Conservation (phyloP, 176 grass and related monocot genomes). For the Rhipidocladum racemiflorum region DNA sequence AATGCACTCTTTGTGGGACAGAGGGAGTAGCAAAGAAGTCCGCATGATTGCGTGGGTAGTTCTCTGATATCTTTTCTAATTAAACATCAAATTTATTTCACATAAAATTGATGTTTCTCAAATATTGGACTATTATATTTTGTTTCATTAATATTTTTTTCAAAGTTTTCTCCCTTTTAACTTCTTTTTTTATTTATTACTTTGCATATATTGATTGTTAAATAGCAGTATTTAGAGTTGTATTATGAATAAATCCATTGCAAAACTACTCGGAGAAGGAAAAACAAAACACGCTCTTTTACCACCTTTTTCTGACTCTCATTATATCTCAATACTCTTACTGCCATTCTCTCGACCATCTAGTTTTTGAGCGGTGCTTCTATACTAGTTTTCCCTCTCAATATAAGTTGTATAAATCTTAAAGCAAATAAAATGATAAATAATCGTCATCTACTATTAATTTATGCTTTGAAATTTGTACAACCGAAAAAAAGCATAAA, state of each 20-base stretch:
- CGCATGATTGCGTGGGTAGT: neutral
- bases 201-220: neutral
- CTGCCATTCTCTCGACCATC: too few species aligned
- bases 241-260: neutral
- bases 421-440: too few species aligned
- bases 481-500: too few species aligned
- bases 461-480: too few species aligned
- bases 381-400: too few species aligned
- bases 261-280: neutral
- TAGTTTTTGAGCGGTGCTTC: too few species aligned
- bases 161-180: neutral
- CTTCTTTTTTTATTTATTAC: neutral
- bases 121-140: neutral
- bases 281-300: too few species aligned
- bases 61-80: neutral
- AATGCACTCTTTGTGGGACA: too few species aligned
- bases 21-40: rapidly evolving
- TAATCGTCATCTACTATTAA: too few species aligned
- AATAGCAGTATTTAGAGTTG: neutral
- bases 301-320: too few species aligned
- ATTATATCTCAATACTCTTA: too few species aligned
- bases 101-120: neutral
- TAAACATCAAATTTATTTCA: neutral
- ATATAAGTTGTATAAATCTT: too few species aligned
- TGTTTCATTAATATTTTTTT: neutral